phyloP scores from a whole-genome alignment of 2,329 filamentous ascomycete species.

The Penicillium decumbens region DNA sequence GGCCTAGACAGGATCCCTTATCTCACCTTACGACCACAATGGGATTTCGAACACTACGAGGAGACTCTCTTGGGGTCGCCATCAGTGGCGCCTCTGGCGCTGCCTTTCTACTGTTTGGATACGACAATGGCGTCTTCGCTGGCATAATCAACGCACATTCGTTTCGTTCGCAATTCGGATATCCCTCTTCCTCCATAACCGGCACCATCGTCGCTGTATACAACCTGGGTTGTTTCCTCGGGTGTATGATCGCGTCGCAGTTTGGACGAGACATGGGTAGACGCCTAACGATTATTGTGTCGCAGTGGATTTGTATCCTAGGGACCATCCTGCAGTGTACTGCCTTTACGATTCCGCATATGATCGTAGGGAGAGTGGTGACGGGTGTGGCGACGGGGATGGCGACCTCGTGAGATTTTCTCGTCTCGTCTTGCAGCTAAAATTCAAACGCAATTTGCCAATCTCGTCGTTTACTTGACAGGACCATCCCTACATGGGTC shows the following conservation, averaged over 20 bases:
- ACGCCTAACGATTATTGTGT: not conserved
- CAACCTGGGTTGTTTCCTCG: constrained; percentile 9
- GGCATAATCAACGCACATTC: constrained; percentile 8
- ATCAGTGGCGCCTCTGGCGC: not conserved
- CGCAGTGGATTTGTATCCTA: not conserved
- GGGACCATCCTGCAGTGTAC: constrained; percentile 3
- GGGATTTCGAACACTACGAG: not conserved
- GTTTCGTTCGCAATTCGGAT: constrained; percentile 2
- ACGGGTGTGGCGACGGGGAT: constrained; percentile 1
- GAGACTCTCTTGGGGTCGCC: not conserved
- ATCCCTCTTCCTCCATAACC: not conserved
- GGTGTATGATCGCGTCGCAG: not conserved
- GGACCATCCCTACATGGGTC: not conserved
- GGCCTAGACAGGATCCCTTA: not conserved
- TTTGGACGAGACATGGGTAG: not conserved
- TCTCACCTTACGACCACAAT: not conserved
- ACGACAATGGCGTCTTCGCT: constrained; percentile 20
- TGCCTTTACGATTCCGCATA: constrained; percentile 3
- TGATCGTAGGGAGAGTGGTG: constrained; percentile 5
- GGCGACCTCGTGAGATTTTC: not conserved
- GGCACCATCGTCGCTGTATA: constrained; percentile 6
- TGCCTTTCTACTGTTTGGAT: constrained; percentile 15
- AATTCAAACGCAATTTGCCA: not conserved
- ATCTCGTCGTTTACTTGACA: not conserved
- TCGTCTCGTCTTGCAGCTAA: not conserved